These are phyloP conservation scores for Trichosanthes cucumerina DNA, from an alignment of 306 rosid species.

Conservation along the genomic window DNA sequence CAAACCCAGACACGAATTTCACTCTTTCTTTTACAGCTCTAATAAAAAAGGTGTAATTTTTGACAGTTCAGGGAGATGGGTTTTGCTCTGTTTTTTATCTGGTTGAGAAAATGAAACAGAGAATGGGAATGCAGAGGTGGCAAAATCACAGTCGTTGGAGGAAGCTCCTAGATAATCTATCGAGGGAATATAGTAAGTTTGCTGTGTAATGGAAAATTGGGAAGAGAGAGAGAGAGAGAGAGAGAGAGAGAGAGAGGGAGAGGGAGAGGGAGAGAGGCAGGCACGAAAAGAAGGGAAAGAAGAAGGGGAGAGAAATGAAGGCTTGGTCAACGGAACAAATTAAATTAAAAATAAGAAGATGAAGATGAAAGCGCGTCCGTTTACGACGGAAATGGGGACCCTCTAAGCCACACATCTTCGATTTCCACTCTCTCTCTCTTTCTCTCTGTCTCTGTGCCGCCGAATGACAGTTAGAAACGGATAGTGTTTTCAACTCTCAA, in stretches of 20 bases:
- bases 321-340: slow-evolving; percentile 26
- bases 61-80: neutral
- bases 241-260: slow-evolving; percentile 22
- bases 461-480: neutral
- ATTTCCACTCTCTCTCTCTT: neutral
- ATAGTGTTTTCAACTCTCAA: neutral
- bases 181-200: neutral
- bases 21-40: neutral
- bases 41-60: neutral
- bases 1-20: neutral
- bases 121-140: neutral
- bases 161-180: neutral
- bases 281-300: slow-evolving; percentile 24
- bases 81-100: neutral
- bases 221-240: slow-evolving; percentile 13
- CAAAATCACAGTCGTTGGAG: neutral
- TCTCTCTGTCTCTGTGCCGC: slow-evolving; percentile 12
- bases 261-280: slow-evolving; percentile 17
- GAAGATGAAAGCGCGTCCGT: slow-evolving; percentile 42
- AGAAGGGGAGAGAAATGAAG: slow-evolving; percentile 6
- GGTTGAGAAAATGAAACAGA: neutral
- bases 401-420: slow-evolving; percentile 19
- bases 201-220: neutral
- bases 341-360: slow-evolving; percentile 4
- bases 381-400: slow-evolving; percentile 31